Evolutionary conservation across 805 yeast genomes (phyloP).

Genomic region (Suhomyces faveliae): DNA sequence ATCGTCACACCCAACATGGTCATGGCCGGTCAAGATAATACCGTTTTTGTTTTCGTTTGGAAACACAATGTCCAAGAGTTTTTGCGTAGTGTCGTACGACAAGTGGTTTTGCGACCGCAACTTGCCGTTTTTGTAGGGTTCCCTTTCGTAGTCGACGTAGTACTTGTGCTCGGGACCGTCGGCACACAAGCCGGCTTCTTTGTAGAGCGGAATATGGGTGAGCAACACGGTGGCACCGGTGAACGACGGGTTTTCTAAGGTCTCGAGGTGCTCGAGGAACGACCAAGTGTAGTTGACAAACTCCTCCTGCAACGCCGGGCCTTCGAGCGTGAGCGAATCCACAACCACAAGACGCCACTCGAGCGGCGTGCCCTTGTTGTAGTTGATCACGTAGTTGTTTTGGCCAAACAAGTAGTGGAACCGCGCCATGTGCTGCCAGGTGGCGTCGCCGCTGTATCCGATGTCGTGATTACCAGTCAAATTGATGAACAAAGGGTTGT

Average conservation of each 20-base stretch:
- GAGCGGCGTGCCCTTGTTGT: slow-evolving; percentile 57
- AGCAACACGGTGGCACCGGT: slow-evolving; percentile 78
- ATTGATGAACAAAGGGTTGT: slow-evolving; percentile 72
- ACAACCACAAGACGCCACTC: slow-evolving; percentile 91
- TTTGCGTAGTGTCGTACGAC: slow-evolving; percentile 60
- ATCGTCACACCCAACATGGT: slow-evolving; percentile 89
- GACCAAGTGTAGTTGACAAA: slow-evolving; percentile 68
- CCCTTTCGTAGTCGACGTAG: slow-evolving; percentile 51
- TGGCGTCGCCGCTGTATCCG: slow-evolving; percentile 93
- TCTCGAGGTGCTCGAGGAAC: slow-evolving; percentile 61
- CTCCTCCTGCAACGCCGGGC: slow-evolving; percentile 79
- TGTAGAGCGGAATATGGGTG: slow-evolving; percentile 89
- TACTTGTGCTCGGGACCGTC: slow-evolving; percentile 72
- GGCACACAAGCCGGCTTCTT: slow-evolving; percentile 74
- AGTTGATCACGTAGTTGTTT: slow-evolving; percentile 79
- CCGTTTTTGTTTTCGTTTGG: slow-evolving; percentile 64
- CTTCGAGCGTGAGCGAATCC: slow-evolving; percentile 81
- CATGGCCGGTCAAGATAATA: slow-evolving; percentile 88
- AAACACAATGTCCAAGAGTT: slow-evolving; percentile 70
- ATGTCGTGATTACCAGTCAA: slow-evolving; percentile 94
- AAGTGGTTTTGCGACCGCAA: slow-evolving; percentile 86
- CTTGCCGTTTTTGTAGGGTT: slow-evolving; percentile 67
- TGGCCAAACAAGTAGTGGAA: slow-evolving; percentile 74
- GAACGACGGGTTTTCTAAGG: slow-evolving; percentile 47
- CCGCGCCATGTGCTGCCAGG: slow-evolving; percentile 85